Base-by-base conservation (phyloP, 225 moss, liverwort and hornwort species). In the Bryoerythrophyllum caledonicum region DNA sequence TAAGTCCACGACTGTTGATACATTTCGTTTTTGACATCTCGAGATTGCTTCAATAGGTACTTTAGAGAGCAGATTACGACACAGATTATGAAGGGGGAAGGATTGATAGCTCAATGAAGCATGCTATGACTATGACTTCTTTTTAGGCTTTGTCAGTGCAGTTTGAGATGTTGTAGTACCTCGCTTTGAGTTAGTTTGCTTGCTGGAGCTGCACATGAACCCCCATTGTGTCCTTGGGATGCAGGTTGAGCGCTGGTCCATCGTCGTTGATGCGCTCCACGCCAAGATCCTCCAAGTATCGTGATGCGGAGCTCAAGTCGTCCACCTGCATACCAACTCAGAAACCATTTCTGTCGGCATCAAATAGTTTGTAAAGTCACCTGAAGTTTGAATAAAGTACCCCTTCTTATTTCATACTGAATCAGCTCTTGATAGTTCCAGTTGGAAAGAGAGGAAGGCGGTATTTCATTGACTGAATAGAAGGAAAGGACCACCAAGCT, bases 131-230 rank as follows among this genome's bases (percentile, higher is more conserved):
- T 21, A 44, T 6, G 55, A 34, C 46, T 63, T 32, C 0, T n/a
- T n/a, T 7, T 44, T 13, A 46, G 16, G 6, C 5, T 70, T 70
- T n/a, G 19, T 52, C 52, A 26, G 60, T 34, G 34, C 38, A 64
- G 74, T 60, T 60, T 52, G 53, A 81, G 44, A 30, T 54, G 38
- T 38, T 38, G 8, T 32, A 5, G 25, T 49, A 61, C 32, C 73
- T 48, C 59, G 35, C 38, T 49, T 70, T 79, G 7, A 38, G 38
- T 38, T 2, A 83, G 44, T 86, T 86, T 17, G 86, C 86, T 80
- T 86, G 86, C 65, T 82, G 86, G 71, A 86, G 82, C 71, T 86
- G 79, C 61, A 86, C 77, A 40, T 70, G 82, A 67, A 85, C 85
- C 60, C 85, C 85, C 85, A 85, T 85, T 13, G 82, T 85, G 64